These are phyloP conservation scores for Volvariella volvacea DNA, from an alignment of 1,284 basidiomycete genomes.

Conservation along the genomic window DNA sequence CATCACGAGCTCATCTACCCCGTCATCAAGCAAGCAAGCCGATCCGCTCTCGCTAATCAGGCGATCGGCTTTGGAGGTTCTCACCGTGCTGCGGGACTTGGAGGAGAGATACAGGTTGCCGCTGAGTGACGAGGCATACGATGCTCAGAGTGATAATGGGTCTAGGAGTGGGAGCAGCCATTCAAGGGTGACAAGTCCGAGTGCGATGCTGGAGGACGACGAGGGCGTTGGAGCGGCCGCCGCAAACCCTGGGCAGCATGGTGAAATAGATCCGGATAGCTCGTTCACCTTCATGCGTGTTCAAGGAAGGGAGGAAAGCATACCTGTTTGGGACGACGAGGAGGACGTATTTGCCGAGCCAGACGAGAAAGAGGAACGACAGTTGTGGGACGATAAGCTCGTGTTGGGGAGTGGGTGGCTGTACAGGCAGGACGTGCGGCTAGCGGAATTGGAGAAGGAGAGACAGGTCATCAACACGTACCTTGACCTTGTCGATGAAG, in stretches of 20 bases:
- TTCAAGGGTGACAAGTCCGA: constrained; percentile 42
- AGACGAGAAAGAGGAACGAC: constrained; percentile 51
- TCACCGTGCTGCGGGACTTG: constrained; percentile 62
- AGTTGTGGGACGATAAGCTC: constrained; percentile 73
- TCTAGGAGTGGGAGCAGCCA: constrained; percentile 29
- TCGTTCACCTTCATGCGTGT: constrained; percentile 62
- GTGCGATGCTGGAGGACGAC: constrained; percentile 31
- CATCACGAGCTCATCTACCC: constrained; percentile 10
- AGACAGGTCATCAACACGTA: constrained; percentile 50
- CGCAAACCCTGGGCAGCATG: constrained; percentile 12
- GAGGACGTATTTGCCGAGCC: constrained; percentile 45
- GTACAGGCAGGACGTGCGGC: constrained; percentile 59
- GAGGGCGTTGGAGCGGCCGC: constrained; percentile 22
- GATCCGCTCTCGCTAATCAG: constrained; percentile 67
- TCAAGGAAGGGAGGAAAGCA: constrained; percentile 52
- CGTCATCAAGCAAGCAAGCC: constrained; percentile 12
- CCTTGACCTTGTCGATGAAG: constrained; percentile 66
- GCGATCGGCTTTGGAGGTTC: constrained; percentile 68
- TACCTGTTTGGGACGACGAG: constrained; percentile 77
- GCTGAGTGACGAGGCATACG: constrained; percentile 67
- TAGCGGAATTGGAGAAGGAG: constrained; percentile 53
- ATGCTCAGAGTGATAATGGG: constrained; percentile 63
- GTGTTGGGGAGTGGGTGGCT: constrained; percentile 75
- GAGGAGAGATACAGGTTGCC: constrained; percentile 64
- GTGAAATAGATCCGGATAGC: constrained; percentile 41